Conservation (phyloP, 768 basidiomycete genomes). For the Tulasnella sp. region DNA sequence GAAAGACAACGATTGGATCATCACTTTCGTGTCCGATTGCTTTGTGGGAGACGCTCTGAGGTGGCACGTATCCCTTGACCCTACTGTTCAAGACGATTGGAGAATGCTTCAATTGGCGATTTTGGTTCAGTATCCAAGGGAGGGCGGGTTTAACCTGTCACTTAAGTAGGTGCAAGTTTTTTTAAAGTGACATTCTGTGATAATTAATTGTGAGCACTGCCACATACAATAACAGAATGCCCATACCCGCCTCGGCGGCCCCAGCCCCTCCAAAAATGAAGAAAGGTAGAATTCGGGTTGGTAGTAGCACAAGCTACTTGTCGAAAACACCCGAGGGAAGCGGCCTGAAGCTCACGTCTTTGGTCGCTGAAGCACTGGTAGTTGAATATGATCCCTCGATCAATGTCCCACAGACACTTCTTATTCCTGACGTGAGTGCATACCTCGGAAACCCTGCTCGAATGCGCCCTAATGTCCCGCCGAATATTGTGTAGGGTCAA, state of each 20-base stretch:
- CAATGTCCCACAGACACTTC: neutral
- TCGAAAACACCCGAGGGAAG: neutral
- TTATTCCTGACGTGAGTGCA: neutral
- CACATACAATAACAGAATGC: neutral
- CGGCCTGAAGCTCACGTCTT: neutral
- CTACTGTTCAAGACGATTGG: neutral
- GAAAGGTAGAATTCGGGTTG: neutral
- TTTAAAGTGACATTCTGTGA: neutral
- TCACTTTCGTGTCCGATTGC: neutral
- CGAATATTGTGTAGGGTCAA: no score
- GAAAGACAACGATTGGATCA: conserved; percentile 2
- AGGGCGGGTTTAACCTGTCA: neutral
- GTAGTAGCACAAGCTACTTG: neutral
- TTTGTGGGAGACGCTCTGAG: neutral
- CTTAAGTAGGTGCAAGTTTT: neutral
- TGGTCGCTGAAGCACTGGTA: neutral
- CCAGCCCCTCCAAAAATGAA: neutral
- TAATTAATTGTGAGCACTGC: neutral
- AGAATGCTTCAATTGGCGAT: neutral
- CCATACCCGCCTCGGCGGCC: neutral
- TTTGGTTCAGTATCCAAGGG: neutral
- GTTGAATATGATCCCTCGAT: neutral
- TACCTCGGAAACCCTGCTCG: no score
- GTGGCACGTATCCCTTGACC: neutral
- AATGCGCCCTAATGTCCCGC: no score